Base-by-base conservation (phyloP, 306 rosid species). In the Gynostemma pentaphyllum region DNA sequence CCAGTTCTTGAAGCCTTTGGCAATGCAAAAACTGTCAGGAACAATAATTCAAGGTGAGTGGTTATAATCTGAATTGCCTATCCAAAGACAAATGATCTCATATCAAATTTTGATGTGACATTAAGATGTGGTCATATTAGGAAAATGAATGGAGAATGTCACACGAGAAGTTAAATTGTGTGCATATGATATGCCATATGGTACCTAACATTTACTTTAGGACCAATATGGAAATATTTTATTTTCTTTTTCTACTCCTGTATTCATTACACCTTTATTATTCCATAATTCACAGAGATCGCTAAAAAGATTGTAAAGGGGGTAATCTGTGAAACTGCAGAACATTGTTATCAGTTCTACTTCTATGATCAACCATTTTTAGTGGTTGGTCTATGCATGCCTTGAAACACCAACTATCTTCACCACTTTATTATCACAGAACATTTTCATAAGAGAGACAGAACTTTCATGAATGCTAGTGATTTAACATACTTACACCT, bases 1-100 rank as follows among this genome's bases (percentile, higher is more conserved):
- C 99, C 99, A 68, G 99, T 94, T 74, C 99, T 94, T 81, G 99
- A 94, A 87, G 86, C 99, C 66, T 94, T 94, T 74, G 99, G 99
- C 48, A 94, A 94, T 77, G 99, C 99, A 54, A 94, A 94, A 85
- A 94, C 99, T 45, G 89, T 94, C 70, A 81, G 99, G 76, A 94
- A 94, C 70, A 94, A 94, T 73, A 94, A 94, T 78, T 94, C 99
- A 76, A 94, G 99, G 99, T 94, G 83, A 75, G 83, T 74, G 42
- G 72, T 70, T 41, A 53, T 59, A 12, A 7, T 28, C 55, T 55
- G 50, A 29, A 16, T 49, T 80, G 41, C 62, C 42, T 22, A 7
- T 7, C 44, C 44, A 39, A 14, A 39, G 7, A 8, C 44, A 4
- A 40, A 60, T 60, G 34, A 37, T 59, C n/a, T 36, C 19, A 26